Percentiles rank a stretch among this genome's conserved stretches.
Evolutionary conservation across 768 basidiomycete species (phyloP).

Genomic region (Termitomyces sp.): DNA sequence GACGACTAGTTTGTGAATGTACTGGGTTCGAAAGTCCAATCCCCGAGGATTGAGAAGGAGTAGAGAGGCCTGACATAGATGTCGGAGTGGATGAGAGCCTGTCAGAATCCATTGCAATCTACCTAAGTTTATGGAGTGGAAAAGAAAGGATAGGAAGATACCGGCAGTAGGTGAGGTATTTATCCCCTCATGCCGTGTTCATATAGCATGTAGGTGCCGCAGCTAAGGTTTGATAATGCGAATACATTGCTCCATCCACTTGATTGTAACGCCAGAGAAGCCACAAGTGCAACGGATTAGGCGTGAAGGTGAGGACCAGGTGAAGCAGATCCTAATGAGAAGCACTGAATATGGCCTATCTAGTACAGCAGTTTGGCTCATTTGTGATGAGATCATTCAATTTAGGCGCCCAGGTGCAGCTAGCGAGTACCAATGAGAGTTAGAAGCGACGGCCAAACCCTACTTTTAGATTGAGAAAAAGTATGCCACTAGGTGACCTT

Average conservation of each 20-base stretch:
- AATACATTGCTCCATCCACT: neutral
- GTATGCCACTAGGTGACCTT: too few species aligned
- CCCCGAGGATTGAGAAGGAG: constrained; percentile 30
- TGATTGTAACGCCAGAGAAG: neutral
- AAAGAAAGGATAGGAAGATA: neutral
- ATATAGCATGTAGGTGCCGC: neutral
- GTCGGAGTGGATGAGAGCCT: neutral
- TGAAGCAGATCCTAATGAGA: neutral
- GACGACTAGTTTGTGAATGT: constrained; percentile 31
- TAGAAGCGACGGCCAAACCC: too few species aligned
- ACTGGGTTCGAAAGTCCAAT: constrained; percentile 45
- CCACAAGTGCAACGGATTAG: too few species aligned
- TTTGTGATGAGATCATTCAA: neutral
- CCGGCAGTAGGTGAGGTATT: neutral
- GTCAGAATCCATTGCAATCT: neutral
- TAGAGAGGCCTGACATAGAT: neutral
- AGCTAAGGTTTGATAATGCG: neutral
- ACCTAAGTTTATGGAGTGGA: neutral
- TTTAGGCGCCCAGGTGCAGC: neutral
- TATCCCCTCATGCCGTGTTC: neutral
- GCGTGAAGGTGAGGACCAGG: neutral
- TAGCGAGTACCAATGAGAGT: too few species aligned
- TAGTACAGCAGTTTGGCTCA: neutral
- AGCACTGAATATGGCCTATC: neutral
- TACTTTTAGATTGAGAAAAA: too few species aligned